Percentiles rank a stretch among this genome's conserved stretches.
Conservation (phyloP, 2,329 filamentous ascomycete species). For the Periconia sp. region DNA sequence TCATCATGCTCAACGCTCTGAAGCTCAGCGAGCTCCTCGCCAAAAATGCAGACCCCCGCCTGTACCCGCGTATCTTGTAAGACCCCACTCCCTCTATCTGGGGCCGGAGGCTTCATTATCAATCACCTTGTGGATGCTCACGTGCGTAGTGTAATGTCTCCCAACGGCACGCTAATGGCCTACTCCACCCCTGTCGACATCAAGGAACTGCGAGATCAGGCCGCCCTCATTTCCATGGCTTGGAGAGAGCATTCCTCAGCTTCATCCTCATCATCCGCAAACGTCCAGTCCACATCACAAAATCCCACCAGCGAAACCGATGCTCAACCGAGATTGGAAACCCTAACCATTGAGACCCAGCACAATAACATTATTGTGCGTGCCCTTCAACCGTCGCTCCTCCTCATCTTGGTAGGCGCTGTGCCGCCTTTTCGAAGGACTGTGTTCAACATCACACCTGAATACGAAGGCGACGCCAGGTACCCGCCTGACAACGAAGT, state of each 20-base stretch:
- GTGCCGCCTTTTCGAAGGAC: conserved; percentile 46
- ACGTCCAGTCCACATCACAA: not conserved
- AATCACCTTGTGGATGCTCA: conserved; percentile 5
- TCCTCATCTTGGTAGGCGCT: conserved; percentile 52
- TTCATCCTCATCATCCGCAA: not conserved
- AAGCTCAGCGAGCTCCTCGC: conserved; percentile 47
- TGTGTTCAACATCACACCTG: conserved; percentile 47
- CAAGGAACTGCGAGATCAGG: conserved; percentile 52
- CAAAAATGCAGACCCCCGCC: conserved; percentile 45
- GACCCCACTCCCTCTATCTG: not conserved
- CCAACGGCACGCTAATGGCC: conserved; percentile 53
- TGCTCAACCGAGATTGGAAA: conserved; percentile 34
- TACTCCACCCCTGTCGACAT: conserved; percentile 53
- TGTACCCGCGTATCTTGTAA: conserved; percentile 48
- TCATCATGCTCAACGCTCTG: conserved; percentile 46
- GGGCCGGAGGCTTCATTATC: not conserved
- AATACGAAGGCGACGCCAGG: conserved; percentile 43
- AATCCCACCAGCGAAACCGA: conserved; percentile 4
- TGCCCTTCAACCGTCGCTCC: conserved; percentile 48
- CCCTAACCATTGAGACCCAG: conserved; percentile 51
- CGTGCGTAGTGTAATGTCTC: conserved; percentile 49
- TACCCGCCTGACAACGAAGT: conserved; percentile 33
- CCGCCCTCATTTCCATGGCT: conserved; percentile 51
- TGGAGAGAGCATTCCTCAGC: conserved; percentile 48
- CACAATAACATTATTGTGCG: conserved; percentile 51